Evolutionary conservation across 768 basidiomycete species (phyloP).

Genomic region (Lyophyllum semitale): DNA sequence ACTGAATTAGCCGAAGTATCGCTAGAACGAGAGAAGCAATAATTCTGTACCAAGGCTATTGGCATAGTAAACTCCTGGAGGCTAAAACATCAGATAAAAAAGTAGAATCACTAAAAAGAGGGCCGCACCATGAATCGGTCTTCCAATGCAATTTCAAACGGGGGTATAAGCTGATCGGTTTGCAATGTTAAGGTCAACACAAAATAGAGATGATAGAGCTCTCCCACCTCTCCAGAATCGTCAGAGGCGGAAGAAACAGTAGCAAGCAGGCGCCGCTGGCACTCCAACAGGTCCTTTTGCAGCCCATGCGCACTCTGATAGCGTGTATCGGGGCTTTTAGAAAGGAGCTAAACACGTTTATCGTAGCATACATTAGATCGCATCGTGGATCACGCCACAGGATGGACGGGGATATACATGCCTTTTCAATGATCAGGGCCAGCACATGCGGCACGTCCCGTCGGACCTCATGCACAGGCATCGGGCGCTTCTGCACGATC

Average conservation of each 20-base stretch:
- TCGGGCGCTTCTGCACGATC: conserved; percentile 71
- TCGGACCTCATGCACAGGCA: conserved; percentile 75
- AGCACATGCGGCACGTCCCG: conserved; percentile 74
- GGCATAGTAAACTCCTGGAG: conserved; percentile 73
- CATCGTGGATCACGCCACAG: neutral
- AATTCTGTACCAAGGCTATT: conserved; percentile 51
- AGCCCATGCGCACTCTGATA: conserved; percentile 76
- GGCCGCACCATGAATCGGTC: conserved; percentile 62
- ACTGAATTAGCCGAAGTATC: conserved; percentile 1
- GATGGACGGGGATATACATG: conserved; percentile 17
- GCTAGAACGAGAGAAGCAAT: neutral
- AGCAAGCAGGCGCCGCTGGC: conserved; percentile 62
- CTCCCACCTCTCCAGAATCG: conserved; percentile 53
- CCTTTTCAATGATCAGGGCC: conserved; percentile 71
- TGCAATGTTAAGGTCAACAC: neutral
- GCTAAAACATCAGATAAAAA: neutral
- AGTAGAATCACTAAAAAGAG: neutral
- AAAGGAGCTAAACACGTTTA: conserved; percentile 47
- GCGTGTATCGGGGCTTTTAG: conserved; percentile 65
- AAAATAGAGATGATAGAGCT: neutral
- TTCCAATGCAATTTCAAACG: conserved; percentile 64
- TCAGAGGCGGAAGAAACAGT: conserved; percentile 60
- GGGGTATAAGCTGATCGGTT: conserved; percentile 57
- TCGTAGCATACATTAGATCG: conserved; percentile 10
- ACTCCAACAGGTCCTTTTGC: conserved; percentile 66